Percentiles rank a stretch among this genome's conserved stretches.
These are phyloP conservation scores for Arachnomyces sp. DNA, from an alignment of 2,329 filamentous ascomycete species.

Conservation along the genomic window DNA sequence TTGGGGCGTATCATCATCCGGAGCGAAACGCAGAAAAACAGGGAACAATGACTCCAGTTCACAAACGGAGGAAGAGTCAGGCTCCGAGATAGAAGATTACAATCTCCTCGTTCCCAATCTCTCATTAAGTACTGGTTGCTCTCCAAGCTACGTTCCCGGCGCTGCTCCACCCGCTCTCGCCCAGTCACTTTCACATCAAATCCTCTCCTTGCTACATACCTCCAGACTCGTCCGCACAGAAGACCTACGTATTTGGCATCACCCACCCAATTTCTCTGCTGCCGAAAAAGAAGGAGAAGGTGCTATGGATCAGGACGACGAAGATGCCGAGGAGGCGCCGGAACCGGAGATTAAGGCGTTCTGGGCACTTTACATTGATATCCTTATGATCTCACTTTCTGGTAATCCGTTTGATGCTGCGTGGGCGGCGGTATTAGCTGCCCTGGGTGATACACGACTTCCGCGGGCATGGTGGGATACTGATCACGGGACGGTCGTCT, in stretches of 20 bases:
- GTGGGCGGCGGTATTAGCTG: constrained; percentile 77
- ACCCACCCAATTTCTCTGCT: constrained; percentile 35
- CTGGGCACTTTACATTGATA: constrained; percentile 90
- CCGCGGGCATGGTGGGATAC: constrained; percentile 76
- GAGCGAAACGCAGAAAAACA: constrained; percentile 24
- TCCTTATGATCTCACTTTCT: constrained; percentile 89
- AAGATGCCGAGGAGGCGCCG: constrained; percentile 18
- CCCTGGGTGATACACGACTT: constrained; percentile 67
- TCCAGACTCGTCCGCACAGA: constrained; percentile 58
- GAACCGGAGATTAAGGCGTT: constrained; percentile 64
- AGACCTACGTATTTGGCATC: constrained; percentile 67
- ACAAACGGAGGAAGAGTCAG: constrained; percentile 23
- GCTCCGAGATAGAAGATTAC: constrained; percentile 41
- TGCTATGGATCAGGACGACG: constrained; percentile 40
- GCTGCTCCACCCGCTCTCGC: constrained; percentile 71
- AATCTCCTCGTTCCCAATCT: constrained; percentile 88
- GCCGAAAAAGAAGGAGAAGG: constrained; percentile 38
- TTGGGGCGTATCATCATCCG: constrained; percentile 35
- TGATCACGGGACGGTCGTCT: constrained; percentile 72
- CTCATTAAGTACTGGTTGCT: constrained; percentile 83
- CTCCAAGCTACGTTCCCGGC: constrained; percentile 76
- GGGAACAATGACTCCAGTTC: constrained; percentile 15
- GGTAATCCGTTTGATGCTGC: constrained; percentile 88
- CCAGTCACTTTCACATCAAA: constrained; percentile 74
- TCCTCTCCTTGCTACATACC: constrained; percentile 68